Percentiles rank a stretch among this genome's conserved stretches.
These are phyloP conservation scores for Leccinum fibrillosum DNA, from an alignment of 768 basidiomycete genomes.

Conservation along the genomic window DNA sequence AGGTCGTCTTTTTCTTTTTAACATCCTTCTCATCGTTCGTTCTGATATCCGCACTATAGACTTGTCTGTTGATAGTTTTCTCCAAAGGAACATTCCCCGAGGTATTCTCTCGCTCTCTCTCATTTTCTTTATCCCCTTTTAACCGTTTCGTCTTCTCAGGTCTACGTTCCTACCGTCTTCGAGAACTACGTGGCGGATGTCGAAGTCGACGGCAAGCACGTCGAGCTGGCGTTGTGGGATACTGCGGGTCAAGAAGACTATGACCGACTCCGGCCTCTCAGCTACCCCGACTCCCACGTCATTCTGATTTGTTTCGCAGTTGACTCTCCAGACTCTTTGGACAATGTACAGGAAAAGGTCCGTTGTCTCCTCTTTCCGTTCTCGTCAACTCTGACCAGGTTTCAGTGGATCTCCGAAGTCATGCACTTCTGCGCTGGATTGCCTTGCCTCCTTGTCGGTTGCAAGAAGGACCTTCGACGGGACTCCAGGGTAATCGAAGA, in stretches of 20 bases:
- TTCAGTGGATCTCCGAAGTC: slow-evolving; percentile 97
- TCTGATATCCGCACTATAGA: slow-evolving; percentile 43
- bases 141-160: slow-evolving; percentile 44
- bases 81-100: slow-evolving; percentile 96
- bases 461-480: slow-evolving; percentile 97
- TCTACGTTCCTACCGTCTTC: slow-evolving; percentile 98
- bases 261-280: slow-evolving; percentile 95
- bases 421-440: slow-evolving; percentile 95
- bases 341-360: slow-evolving; percentile 99
- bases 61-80: slow-evolving; percentile 93
- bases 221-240: slow-evolving; percentile 99
- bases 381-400: slow-evolving; percentile 5
- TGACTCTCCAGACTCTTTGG: slow-evolving; percentile 96
- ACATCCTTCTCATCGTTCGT: slow-evolving; percentile 6
- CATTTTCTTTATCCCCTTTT: background rate
- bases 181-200: slow-evolving; percentile 99
- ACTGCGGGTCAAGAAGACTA: slow-evolving; percentile 99
- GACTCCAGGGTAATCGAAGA: slow-evolving; percentile 93
- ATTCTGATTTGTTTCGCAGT: slow-evolving; percentile 99
- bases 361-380: slow-evolving; percentile 26
- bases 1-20: slow-evolving; percentile 46
- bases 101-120: slow-evolving; percentile 40
- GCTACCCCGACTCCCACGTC: slow-evolving; percentile 99
- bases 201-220: slow-evolving; percentile 97
- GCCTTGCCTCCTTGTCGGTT: slow-evolving; percentile 96